These are phyloP conservation scores for Mortierella antarctica DNA, from an alignment of 192 early-diverging fungal species.

Conservation along the genomic window DNA sequence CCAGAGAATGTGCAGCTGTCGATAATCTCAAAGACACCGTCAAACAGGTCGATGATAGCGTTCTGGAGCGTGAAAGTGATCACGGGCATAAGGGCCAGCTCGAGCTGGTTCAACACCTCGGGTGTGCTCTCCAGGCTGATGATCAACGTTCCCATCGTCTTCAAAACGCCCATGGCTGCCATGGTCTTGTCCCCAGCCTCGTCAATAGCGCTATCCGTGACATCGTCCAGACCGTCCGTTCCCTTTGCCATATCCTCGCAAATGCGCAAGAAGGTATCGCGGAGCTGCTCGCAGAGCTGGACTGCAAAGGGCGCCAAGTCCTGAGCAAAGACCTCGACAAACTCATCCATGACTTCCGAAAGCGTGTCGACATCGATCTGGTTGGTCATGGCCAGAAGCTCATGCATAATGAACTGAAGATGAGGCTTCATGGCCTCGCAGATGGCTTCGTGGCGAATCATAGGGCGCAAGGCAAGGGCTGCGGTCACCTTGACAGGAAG, in stretches of 20 bases:
- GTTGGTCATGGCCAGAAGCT: slow-evolving; percentile 88
- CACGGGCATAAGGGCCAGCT: slow-evolving; percentile 82
- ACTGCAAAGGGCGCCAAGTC: slow-evolving; percentile 95
- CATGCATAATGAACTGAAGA: slow-evolving; percentile 57
- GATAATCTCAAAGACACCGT: slow-evolving; percentile 89
- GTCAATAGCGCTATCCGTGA: slow-evolving; percentile 69
- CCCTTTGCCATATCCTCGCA: slow-evolving; percentile 60
- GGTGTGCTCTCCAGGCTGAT: slow-evolving; percentile 85
- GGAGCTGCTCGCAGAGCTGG: slow-evolving; percentile 87
- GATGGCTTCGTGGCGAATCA: slow-evolving; percentile 76
- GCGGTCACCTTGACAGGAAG: slow-evolving; percentile 92
- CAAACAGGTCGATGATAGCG: slow-evolving; percentile 80
- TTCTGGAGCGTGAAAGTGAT: slow-evolving; percentile 84
- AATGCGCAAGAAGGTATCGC: slow-evolving; percentile 89
- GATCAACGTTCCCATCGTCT: slow-evolving; percentile 91
- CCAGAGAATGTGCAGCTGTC: slow-evolving; percentile 88
- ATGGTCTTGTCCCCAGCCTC: slow-evolving; percentile 86
- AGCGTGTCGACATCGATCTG: slow-evolving; percentile 95
- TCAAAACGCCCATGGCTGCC: slow-evolving; percentile 90
- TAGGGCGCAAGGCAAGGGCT: slow-evolving; percentile 80
- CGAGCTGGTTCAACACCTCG: slow-evolving; percentile 83
- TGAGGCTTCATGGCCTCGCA: slow-evolving; percentile 54
- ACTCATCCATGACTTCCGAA: slow-evolving; percentile 86
- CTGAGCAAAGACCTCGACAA: slow-evolving; percentile 92
- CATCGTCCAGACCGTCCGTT: slow-evolving; percentile 53